These are phyloP conservation scores for Ogataea paradorogensis DNA, from an alignment of 805 yeast species.

Conservation along the genomic window DNA sequence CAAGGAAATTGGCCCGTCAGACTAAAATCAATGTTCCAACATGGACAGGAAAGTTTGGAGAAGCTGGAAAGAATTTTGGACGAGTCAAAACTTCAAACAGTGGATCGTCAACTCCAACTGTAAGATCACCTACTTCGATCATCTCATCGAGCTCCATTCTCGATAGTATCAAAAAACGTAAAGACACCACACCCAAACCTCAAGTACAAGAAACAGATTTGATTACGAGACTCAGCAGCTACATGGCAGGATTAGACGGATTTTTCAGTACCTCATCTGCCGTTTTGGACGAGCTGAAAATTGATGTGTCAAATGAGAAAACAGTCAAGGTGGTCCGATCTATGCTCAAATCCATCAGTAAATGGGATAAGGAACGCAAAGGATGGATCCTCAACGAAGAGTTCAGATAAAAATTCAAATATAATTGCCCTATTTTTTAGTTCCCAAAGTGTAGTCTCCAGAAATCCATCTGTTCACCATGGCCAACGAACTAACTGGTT, in stretches of 20 bases:
- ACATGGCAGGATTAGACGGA: conserved; percentile 28
- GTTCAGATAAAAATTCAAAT: conserved; percentile 29
- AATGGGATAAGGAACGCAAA: conserved; percentile 55
- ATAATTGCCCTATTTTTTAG: conserved; percentile 18
- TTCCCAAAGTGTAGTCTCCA: conserved; percentile 45
- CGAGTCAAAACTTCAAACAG: conserved; percentile 11
- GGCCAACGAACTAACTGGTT: conserved; percentile 67
- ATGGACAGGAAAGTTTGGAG: conserved; percentile 93
- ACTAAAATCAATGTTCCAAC: conserved; percentile 79
- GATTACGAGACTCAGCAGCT: conserved; percentile 24
- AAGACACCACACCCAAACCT: conserved; percentile 18
- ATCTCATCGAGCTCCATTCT: conserved; percentile 50
- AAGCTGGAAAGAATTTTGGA: conserved; percentile 54
- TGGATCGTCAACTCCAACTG: conserved; percentile 1
- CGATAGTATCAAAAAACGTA: conserved; percentile 43
- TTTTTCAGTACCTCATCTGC: conserved; percentile 32
- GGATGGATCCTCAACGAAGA: conserved; percentile 69
- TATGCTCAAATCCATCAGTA: conserved; percentile 63
- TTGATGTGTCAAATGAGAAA: conserved; percentile 43
- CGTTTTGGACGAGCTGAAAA: conserved; percentile 26
- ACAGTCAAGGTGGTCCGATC: conserved; percentile 64
- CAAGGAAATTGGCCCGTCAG: conserved; percentile 49
- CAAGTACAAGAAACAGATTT: conserved; percentile 18
- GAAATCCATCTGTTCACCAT: conserved; percentile 75
- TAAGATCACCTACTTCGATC: conserved; percentile 11